Conservation (phyloP, 73 alveolate genomes). For the Paramecium tetraurelia region DNA sequence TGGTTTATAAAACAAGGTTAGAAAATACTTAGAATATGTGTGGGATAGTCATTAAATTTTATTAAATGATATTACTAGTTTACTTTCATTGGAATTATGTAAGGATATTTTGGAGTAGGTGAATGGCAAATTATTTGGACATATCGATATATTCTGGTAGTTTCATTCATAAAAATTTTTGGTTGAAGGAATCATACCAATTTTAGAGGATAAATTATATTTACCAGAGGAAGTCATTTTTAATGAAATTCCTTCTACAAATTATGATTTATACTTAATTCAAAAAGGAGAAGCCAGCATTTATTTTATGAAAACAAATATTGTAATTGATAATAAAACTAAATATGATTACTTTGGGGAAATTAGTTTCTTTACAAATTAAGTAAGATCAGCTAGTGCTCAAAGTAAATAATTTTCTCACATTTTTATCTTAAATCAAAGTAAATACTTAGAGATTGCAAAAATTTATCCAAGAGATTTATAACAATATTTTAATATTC, state of each 20-base stretch:
- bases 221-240: constrained; percentile 63
- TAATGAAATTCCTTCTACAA: constrained; percentile 55
- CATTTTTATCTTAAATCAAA: background rate
- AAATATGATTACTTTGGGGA: constrained; percentile 73
- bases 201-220: constrained; percentile 26
- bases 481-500: background rate
- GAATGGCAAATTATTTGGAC: constrained; percentile 12
- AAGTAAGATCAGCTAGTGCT: constrained; percentile 66
- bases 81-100: background rate
- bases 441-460: background rate
- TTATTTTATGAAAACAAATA: constrained; percentile 53
- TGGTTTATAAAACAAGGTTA: constrained; percentile 59
- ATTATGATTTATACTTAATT: constrained; percentile 61
- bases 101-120: background rate
- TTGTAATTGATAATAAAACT: constrained; percentile 54
- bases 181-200: background rate
- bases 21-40: constrained; percentile 68
- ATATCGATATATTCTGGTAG: background rate
- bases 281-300: constrained; percentile 61
- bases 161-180: background rate
- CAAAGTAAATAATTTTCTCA: constrained; percentile 64
- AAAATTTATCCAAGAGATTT: background rate
- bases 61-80: background rate
- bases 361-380: constrained; percentile 65
- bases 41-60: constrained; percentile 36